phyloP scores from a whole-genome alignment of 805 yeast genomes.

The Starmera dryadoides region DNA sequence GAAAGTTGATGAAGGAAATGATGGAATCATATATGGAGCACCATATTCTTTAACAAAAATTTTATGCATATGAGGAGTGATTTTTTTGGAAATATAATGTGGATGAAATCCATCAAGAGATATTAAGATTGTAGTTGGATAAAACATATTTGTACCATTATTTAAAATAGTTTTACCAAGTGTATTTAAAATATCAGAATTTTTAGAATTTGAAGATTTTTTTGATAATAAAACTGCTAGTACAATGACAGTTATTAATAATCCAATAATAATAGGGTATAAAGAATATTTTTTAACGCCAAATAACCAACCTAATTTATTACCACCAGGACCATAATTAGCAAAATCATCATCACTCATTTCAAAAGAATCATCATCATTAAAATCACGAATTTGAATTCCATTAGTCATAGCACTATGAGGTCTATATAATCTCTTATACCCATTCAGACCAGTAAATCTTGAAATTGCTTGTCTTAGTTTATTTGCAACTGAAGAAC shows the following conservation, averaged over 20 bases:
- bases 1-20: conserved; percentile 84
- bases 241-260: conserved; percentile 11
- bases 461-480: conserved; percentile 4
- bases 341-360: conserved; percentile 20
- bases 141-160: conserved; percentile 19
- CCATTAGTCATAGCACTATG: conserved; percentile 10
- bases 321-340: conserved; percentile 11
- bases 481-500: conserved; percentile 6
- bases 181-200: not conserved
- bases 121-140: conserved; percentile 74
- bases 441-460: conserved; percentile 5
- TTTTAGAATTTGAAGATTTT: not conserved
- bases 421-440: conserved; percentile 10
- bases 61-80: conserved; percentile 67
- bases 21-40: conserved; percentile 80
- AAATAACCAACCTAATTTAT: conserved; percentile 1
- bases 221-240: conserved; percentile 12
- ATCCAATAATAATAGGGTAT: conserved; percentile 2
- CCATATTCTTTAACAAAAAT: conserved; percentile 46
- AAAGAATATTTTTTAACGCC: conserved; percentile 4
- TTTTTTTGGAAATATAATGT: conserved; percentile 56
- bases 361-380: conserved; percentile 19
- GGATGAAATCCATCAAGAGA: conserved; percentile 93
- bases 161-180: conserved; percentile 1
- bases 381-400: conserved; percentile 14